phyloP scores from a whole-genome alignment of 768 basidiomycete species.

The Dioszegia aurantiaca region DNA sequence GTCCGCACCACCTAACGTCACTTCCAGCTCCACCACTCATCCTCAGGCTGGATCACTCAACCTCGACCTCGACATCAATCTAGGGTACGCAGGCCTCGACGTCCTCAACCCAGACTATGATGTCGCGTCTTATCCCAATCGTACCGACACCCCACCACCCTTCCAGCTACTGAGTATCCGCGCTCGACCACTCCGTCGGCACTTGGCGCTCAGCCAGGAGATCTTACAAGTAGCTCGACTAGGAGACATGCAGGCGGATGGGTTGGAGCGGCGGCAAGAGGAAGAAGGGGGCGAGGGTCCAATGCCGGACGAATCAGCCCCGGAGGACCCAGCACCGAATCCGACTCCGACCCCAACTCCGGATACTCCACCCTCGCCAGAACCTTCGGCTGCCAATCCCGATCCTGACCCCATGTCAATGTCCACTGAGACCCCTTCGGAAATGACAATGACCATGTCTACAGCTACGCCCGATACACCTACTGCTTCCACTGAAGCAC shows the following conservation, averaged over 20 bases:
- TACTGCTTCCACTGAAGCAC: neutral
- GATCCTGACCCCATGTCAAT: neutral
- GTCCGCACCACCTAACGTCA: no score
- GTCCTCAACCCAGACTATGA: conserved; percentile 6
- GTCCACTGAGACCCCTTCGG: neutral
- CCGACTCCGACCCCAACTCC: neutral
- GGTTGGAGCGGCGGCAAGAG: neutral
- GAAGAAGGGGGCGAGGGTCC: no score
- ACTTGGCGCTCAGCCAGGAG: neutral
- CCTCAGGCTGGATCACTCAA: neutral
- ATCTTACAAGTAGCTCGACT: neutral
- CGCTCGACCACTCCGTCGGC: conserved; percentile 1
- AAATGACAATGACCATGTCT: neutral
- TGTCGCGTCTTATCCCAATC: neutral
- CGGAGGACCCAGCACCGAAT: no score
- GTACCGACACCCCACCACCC: neutral
- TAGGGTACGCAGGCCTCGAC: neutral
- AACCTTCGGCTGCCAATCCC: no score
- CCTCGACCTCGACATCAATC: conserved; percentile 4
- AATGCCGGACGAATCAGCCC: no score
- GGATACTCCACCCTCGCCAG: no score
- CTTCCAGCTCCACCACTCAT: neutral
- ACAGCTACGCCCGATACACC: conserved; percentile 1
- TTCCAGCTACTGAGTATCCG: neutral
- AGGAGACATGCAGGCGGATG: no score